Base-by-base conservation (phyloP, 2,329 filamentous ascomycete species). In the Fusarium redolens region DNA sequence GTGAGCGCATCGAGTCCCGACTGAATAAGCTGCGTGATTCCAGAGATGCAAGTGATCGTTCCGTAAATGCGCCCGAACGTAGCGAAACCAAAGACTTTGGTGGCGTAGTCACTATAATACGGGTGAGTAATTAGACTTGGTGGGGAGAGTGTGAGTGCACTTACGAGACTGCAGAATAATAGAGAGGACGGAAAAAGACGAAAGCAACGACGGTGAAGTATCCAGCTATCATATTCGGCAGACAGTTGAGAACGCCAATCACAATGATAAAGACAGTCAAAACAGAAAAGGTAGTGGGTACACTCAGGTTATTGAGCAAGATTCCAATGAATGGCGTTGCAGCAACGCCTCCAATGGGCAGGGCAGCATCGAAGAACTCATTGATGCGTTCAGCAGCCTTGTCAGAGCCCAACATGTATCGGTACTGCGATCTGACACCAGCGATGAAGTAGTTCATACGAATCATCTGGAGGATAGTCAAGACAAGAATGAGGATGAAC, bases 21-120 rank as follows among this genome's bases (percentile, higher is more conserved):
- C 80, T 95, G 92, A 0, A 87, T 84, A 78, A 95, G 92, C 78
- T 93, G 94, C 68, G 92, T 86, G 0, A 94, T 75, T 5, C 93
- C 93, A 0, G 92, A 92, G 9, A 92, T 80, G 77, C 92, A 94
- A 59, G 93, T 93, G 62, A 95, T 89, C 7, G 92, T 86, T 18
- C 93, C 93, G 78, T 95, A 95, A 18, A 95, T 92, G 68, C 93
- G 93, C 15, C 92, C 92, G 69, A 95, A 95, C 0, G 92, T 94
- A n/a, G 89, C 87, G 78, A 94, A 94, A 5, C 92, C 93, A 74
- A 95, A 95, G 5, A 94, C 92, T 78, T 94, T 94, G n/a, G 92
- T 92, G 0, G 90, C 87, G 78, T 94, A 95, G 81, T 94, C 92
- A 8, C 84, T 85, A 50, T 7, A 4, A 5, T 2, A 0, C 1